phyloP scores from a whole-genome alignment of 208 protist species.

The Acanthamoeba castellanii region DNA sequence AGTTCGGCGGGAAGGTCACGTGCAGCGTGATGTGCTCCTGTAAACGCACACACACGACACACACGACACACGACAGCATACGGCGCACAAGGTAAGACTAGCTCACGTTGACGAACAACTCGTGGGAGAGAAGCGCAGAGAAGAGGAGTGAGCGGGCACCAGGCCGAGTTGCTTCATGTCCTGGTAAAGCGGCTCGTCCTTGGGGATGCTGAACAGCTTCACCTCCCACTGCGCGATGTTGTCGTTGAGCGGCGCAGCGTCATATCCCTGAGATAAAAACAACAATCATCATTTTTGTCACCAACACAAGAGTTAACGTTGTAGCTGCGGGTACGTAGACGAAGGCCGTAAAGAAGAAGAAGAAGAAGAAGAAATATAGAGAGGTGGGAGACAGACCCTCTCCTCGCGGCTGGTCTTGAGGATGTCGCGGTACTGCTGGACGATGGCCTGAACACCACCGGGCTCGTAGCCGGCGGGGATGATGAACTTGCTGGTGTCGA shows the following conservation, averaged over 20 bases:
- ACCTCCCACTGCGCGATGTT: conserved; percentile 58
- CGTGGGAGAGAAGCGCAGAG: too few species aligned
- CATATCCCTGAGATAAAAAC: conserved; percentile 32
- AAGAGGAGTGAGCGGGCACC: not conserved
- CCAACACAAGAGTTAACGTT: too few species aligned
- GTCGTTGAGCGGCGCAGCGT: conserved; percentile 24
- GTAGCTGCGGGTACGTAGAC: too few species aligned
- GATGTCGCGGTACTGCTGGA: conserved; percentile 55
- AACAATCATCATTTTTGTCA: too few species aligned
- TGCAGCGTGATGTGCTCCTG: conserved; percentile 55
- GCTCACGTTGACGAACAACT: not conserved
- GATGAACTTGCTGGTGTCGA: conserved; percentile 60
- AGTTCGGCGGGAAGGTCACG: conserved; percentile 74
- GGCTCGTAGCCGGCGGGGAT: conserved; percentile 42
- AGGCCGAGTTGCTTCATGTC: conserved; percentile 24
- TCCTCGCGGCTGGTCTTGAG: conserved; percentile 47
- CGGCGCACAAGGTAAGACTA: too few species aligned
- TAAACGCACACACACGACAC: not conserved
- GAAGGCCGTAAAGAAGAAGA: too few species aligned
- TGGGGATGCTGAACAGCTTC: conserved; percentile 35
- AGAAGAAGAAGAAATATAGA: too few species aligned
- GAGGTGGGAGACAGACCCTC: not conserved
- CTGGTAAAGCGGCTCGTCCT: conserved; percentile 25
- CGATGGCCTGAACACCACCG: conserved; percentile 3
- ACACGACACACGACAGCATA: too few species aligned